phyloP scores from a whole-genome alignment of 2,329 filamentous ascomycete species.

The Botryosphaeria dothidea region DNA sequence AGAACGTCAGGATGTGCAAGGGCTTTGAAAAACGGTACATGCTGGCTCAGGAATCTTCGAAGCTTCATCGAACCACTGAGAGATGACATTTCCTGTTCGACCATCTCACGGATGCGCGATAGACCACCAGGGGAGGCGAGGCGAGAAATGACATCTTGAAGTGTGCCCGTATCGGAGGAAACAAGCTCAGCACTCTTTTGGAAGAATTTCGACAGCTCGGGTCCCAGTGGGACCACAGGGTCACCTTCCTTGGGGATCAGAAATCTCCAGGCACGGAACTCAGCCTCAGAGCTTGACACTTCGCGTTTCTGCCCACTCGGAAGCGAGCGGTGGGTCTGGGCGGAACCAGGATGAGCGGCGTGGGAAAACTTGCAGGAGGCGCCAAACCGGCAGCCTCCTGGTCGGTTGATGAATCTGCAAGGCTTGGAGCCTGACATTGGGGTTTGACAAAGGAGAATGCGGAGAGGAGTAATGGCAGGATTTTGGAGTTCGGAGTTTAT shows the following conservation, averaged over 20 bases:
- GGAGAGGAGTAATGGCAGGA: no score
- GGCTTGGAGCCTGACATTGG: no score
- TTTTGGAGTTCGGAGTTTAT: no score
- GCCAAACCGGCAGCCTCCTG: no score
- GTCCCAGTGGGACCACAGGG: neutral
- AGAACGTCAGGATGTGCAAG: slow-evolving; percentile 37
- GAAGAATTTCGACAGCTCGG: neutral
- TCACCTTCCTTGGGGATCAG: neutral
- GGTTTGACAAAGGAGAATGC: no score
- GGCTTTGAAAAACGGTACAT: slow-evolving; percentile 27
- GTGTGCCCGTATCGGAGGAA: neutral
- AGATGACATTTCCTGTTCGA: slow-evolving; percentile 4
- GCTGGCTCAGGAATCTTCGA: neutral
- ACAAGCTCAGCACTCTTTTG: slow-evolving; percentile 5
- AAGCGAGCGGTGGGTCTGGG: no score
- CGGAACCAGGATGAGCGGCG: no score
- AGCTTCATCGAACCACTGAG: neutral
- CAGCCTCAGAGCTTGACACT: neutral
- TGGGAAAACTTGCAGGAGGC: no score
- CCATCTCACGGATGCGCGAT: slow-evolving; percentile 22
- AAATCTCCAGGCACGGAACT: slow-evolving; percentile 6
- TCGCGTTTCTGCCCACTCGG: neutral
- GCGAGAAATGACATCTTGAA: slow-evolving; percentile 24
- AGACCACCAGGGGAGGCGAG: slow-evolving; percentile 25
- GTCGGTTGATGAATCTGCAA: no score